phyloP scores from a whole-genome alignment of 495 filamentous ascomycete genomes.

The Bombardia bombarda region DNA sequence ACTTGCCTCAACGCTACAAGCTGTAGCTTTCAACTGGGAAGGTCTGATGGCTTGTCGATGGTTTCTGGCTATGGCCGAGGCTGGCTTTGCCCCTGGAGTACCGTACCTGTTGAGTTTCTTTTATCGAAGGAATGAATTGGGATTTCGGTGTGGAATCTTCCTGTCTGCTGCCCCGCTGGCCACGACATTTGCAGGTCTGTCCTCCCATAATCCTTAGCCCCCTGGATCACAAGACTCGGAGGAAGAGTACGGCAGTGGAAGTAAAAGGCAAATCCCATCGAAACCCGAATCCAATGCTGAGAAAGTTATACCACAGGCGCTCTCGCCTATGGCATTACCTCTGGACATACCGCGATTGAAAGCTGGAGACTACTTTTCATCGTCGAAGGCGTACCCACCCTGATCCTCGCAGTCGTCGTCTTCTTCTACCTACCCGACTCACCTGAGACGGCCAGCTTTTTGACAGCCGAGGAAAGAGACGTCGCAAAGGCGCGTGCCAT shows the following conservation, averaged over 20 bases:
- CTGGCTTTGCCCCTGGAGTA: conserved; percentile 61
- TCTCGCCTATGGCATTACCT: conserved; percentile 77
- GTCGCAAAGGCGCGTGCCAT: conserved; percentile 57
- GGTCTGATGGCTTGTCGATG: conserved; percentile 61
- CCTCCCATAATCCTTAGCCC: too few relatives aligned
- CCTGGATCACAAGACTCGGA: too few relatives aligned
- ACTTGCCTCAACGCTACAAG: conserved; percentile 51
- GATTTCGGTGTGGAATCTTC: conserved; percentile 69
- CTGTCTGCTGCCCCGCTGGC: conserved; percentile 72
- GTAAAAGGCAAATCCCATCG: too few relatives aligned
- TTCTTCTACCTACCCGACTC: conserved; percentile 67
- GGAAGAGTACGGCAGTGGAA: too few relatives aligned
- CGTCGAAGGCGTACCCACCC: conserved; percentile 70
- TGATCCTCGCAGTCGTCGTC: conserved; percentile 55
- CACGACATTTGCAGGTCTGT: conserved; percentile 74
- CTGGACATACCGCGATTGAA: conserved; percentile 55
- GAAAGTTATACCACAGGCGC: too few relatives aligned
- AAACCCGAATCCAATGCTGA: too few relatives aligned
- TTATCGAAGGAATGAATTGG: conserved; percentile 71
- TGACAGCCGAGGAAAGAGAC: conserved; percentile 61
- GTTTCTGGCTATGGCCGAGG: conserved; percentile 60
- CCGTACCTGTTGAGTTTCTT: conserved; percentile 77
- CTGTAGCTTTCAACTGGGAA: conserved; percentile 51
- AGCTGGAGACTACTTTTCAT: conserved; percentile 80
- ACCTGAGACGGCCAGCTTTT: conserved; percentile 59